phyloP scores from a whole-genome alignment of 371 early-diverging fungal genomes.

The Syncephalis plumigaleata region DNA sequence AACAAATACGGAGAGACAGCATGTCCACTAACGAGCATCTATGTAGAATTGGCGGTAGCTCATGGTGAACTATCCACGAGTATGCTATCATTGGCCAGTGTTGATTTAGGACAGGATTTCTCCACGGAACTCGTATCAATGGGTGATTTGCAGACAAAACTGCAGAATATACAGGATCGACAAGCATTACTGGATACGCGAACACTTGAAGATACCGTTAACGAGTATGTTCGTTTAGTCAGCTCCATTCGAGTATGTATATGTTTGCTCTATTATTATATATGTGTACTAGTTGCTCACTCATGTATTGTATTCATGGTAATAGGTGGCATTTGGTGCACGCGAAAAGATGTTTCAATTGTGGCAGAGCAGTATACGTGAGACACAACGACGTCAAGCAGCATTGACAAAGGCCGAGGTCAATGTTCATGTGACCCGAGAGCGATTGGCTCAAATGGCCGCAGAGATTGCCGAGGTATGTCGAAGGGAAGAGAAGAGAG shows the following conservation, averaged over 20 bases:
- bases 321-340: conserved; percentile 46
- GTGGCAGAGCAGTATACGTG: conserved; percentile 48
- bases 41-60: neutral
- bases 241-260: conserved; percentile 45
- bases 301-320: neutral
- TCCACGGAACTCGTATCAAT: conserved; percentile 40
- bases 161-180: conserved; percentile 55
- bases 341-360: conserved; percentile 48
- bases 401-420: conserved; percentile 38
- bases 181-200: conserved; percentile 39
- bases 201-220: conserved; percentile 57
- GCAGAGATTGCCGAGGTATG: conserved; percentile 49
- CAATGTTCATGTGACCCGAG: conserved; percentile 29
- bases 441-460: conserved; percentile 26
- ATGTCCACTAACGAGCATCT: too few species aligned
- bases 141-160: conserved; percentile 58
- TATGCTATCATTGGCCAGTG: conserved; percentile 52
- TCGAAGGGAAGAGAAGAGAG: too few species aligned
- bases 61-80: conserved; percentile 53
- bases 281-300: neutral
- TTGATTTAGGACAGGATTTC: conserved; percentile 48
- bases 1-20: too few species aligned
- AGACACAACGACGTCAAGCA: conserved; percentile 38
- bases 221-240: conserved; percentile 79
- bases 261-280: neutral